A percentile compares a stretch with the other conserved stretches of the same genome.
Conservation (phyloP, 1,284 basidiomycete species). For the Xerocomus minutiporus region DNA sequence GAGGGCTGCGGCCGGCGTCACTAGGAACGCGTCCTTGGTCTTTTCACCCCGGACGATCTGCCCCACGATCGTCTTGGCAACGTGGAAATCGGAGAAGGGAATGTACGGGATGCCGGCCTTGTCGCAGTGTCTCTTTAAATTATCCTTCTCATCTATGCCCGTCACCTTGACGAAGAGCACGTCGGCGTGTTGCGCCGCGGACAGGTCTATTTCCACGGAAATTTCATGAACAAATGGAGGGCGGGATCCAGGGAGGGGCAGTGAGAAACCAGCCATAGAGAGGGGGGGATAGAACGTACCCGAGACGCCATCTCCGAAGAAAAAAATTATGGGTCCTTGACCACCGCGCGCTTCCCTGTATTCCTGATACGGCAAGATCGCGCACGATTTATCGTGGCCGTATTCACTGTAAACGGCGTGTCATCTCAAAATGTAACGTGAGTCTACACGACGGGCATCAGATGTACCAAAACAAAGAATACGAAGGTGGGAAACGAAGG, state of each 20-base stretch:
- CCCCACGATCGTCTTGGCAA: slow-evolving; percentile 20
- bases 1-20: slow-evolving; percentile 2
- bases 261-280: background rate
- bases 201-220: slow-evolving; percentile 57
- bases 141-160: slow-evolving; percentile 69
- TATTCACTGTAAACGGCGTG: slow-evolving; percentile 51
- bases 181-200: slow-evolving; percentile 86
- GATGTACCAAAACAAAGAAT: background rate
- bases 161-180: slow-evolving; percentile 87
- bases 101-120: slow-evolving; percentile 65
- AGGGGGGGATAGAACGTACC: slow-evolving; percentile 43
- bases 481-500: too few species aligned
- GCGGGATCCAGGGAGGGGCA: background rate
- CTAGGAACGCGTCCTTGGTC: slow-evolving; percentile 21
- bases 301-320: slow-evolving; percentile 94
- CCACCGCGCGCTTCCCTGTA: slow-evolving; percentile 49
- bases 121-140: slow-evolving; percentile 76
- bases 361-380: slow-evolving; percentile 75
- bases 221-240: background rate
- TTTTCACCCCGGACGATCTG: slow-evolving; percentile 24
- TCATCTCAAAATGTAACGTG: background rate
- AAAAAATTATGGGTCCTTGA: slow-evolving; percentile 76
- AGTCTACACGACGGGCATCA: background rate
- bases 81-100: slow-evolving; percentile 57
- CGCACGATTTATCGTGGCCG: slow-evolving; percentile 91